Base-by-base conservation (phyloP, 352 stramenopile species). In the Pelagophyceae sp. region DNA sequence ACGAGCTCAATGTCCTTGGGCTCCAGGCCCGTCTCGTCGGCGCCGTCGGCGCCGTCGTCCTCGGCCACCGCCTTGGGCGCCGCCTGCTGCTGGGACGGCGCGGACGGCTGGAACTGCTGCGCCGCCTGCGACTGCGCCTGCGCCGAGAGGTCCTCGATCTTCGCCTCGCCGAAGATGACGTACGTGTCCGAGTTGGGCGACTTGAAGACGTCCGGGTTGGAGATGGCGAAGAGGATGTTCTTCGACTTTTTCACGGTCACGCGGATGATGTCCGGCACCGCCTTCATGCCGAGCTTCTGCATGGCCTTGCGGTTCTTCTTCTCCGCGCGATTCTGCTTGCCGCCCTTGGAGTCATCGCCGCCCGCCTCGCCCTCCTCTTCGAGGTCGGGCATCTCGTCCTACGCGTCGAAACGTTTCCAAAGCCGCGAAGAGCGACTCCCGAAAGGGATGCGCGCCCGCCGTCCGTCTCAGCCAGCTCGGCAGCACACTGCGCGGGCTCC, bases 261-360 rank as follows among this genome's bases (percentile, higher is more conserved):
- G 78, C 95, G 90, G 79, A 97, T 91, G 84, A 99, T 94, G 82
- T 94, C 95, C 72, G 89, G 86, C 65, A 99, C 91, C 38, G 90
- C 88, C 82, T 97, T 96, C 89, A 99, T 95, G 74, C 94, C 94
- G 63, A 99, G 90, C 90, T 99, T 99, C 84, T 97, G 91, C 91
- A 99, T 98, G 74, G 94, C 94, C 88, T 99, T 99, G 81, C 95
- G 93, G 64, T 93, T 92, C 87, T 99, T 99, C 89, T 98, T 98
- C 87, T 99, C 96, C 79, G 93, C 91, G 78, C 95, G 92, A 82
- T 98, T 98, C 84, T 95, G 91, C 84, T 93, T 92, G 84, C 89
- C 80, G 23, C 87, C 80, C 40, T 80, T 76, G 32, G 86, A 85
- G 82, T 89, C 87, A 78, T 84, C 88, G 54, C 88, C 88, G 45